These are phyloP conservation scores for Suhomyces terraborum DNA, from an alignment of 1,139 yeast genomes.

Conservation along the genomic window DNA sequence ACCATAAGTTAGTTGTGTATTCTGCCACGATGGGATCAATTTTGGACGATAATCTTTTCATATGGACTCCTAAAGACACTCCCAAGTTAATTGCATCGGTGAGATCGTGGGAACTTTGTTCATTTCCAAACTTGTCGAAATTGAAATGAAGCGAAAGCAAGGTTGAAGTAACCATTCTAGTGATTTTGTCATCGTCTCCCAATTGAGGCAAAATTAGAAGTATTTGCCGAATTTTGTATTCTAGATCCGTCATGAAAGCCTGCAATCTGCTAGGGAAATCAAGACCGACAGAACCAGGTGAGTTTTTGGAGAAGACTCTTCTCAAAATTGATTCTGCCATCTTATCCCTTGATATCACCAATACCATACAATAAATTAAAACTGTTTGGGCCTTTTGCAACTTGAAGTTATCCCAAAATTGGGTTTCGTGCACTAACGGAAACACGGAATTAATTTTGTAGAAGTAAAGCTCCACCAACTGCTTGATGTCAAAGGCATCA, in stretches of 20 bases:
- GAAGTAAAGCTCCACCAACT: conserved; percentile 33
- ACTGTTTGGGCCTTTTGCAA: conserved; percentile 26
- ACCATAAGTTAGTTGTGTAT: conserved; percentile 37
- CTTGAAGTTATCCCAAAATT: conserved; percentile 34
- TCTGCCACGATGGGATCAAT: conserved; percentile 20
- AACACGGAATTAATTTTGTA: conserved; percentile 36
- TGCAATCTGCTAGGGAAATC: conserved; percentile 19
- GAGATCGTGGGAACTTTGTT: conserved; percentile 40
- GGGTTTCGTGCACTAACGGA: conserved; percentile 32
- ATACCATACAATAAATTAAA: conserved; percentile 32
- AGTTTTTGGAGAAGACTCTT: conserved; percentile 22
- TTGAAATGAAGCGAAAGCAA: conserved; percentile 35
- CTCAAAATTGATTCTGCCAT: conserved; percentile 31
- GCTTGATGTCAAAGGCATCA: conserved; percentile 25
- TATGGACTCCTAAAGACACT: conserved; percentile 36
- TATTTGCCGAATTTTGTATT: conserved; percentile 41
- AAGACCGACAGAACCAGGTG: not conserved
- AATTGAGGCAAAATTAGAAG: conserved; percentile 35
- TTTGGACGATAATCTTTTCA: conserved; percentile 26
- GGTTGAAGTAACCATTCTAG: conserved; percentile 30
- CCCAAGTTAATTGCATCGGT: conserved; percentile 35
- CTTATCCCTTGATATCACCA: conserved; percentile 32
- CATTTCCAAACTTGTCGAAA: conserved; percentile 36
- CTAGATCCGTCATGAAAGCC: conserved; percentile 31
- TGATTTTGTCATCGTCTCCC: conserved; percentile 41